These are phyloP conservation scores for Arthrobotrys iridis DNA, from an alignment of 2,329 filamentous ascomycete genomes.

Conservation along the genomic window DNA sequence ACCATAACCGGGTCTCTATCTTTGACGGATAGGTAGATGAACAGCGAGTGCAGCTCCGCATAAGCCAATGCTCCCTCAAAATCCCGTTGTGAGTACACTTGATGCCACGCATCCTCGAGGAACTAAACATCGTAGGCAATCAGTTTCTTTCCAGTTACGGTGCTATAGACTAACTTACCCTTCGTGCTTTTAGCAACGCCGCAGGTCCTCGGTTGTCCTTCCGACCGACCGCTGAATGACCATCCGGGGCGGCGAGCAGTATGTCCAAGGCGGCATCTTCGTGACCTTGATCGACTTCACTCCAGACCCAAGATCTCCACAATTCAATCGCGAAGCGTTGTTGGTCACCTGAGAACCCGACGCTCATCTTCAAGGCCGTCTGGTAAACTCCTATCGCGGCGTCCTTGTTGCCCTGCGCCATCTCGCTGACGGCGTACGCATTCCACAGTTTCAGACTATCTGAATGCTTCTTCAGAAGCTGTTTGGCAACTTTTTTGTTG, in stretches of 20 bases:
- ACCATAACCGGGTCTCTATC: constrained; percentile 20
- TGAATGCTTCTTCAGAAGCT: constrained; percentile 74
- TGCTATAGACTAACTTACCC: constrained; percentile 59
- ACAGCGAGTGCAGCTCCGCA: constrained; percentile 52
- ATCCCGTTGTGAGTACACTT: constrained; percentile 58
- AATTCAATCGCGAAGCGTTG: constrained; percentile 64
- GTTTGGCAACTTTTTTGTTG: constrained; percentile 77
- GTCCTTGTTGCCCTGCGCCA: constrained; percentile 67
- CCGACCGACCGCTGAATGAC: constrained; percentile 54
- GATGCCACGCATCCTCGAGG: constrained; percentile 54
- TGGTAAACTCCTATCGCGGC: constrained; percentile 73
- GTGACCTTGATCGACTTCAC: constrained; percentile 60
- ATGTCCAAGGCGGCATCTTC: constrained; percentile 54
- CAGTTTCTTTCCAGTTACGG: constrained; percentile 62
- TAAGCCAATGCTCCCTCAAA: constrained; percentile 55
- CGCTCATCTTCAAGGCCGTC: constrained; percentile 72
- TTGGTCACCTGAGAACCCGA: constrained; percentile 61
- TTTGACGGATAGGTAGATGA: constrained; percentile 48
- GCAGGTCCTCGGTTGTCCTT: constrained; percentile 56
- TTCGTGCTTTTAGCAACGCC: constrained; percentile 61
- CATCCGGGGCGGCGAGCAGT: constrained; percentile 35
- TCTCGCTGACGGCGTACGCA: constrained; percentile 79
- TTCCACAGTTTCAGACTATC: constrained; percentile 77
- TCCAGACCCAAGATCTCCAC: constrained; percentile 74
- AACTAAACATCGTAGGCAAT: constrained; percentile 63